Percentiles rank a stretch among this genome's conserved stretches.
These are phyloP conservation scores for Yamadazyma atmosphaerica DNA, from an alignment of 1,139 yeast genomes.

Conservation along the genomic window DNA sequence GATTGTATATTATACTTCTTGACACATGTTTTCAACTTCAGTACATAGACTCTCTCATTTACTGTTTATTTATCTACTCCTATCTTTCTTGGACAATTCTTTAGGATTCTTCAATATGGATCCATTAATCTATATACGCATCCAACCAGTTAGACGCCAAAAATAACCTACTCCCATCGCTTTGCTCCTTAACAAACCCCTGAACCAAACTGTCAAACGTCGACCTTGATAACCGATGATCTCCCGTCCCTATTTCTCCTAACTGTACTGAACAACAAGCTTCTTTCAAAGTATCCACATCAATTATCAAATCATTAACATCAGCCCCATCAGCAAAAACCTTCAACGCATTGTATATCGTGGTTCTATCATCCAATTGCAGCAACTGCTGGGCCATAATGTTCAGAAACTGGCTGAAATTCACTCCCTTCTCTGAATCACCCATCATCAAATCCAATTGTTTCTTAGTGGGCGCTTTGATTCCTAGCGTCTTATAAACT, in stretches of 20 bases:
- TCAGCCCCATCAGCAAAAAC: constrained; percentile 46
- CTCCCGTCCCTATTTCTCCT: constrained; percentile 46
- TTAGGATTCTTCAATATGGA: no score
- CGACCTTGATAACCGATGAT: constrained; percentile 51
- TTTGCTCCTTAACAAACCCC: constrained; percentile 58
- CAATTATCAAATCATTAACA: constrained; percentile 38
- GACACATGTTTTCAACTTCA: no score
- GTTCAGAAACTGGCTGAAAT: constrained; percentile 70
- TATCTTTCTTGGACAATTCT: no score
- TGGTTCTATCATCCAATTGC: constrained; percentile 59
- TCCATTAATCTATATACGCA: constrained; percentile 46
- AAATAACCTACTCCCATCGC: constrained; percentile 57
- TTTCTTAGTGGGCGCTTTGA: constrained; percentile 38
- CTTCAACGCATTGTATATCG: constrained; percentile 62
- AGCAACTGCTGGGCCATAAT: constrained; percentile 63
- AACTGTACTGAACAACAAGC: constrained; percentile 48
- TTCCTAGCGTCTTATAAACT: constrained; percentile 53
- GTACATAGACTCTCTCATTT: no score
- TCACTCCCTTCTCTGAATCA: constrained; percentile 43
- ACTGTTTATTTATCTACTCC: no score
- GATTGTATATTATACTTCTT: no score
- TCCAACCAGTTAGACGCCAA: constrained; percentile 62
- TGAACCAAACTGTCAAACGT: constrained; percentile 54
- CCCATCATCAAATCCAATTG: constrained; percentile 53
- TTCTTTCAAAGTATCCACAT: constrained; percentile 50